Evolutionary conservation across 768 basidiomycete species (phyloP).

Genomic region (Punctularia strigosozonata): DNA sequence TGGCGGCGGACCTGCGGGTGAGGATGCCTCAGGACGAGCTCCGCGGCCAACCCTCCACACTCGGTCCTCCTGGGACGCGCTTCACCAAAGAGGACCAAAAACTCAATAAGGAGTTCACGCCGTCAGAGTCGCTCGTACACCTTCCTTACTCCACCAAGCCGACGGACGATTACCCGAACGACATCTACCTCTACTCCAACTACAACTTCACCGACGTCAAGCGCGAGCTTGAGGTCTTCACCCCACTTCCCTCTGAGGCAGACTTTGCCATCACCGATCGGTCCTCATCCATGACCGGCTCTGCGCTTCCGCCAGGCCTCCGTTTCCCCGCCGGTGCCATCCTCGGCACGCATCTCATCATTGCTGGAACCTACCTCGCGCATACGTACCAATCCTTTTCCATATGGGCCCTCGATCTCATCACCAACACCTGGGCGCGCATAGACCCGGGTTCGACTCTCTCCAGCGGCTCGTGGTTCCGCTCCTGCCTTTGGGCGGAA

Average conservation of each 20-base stretch:
- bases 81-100: constrained; percentile 37
- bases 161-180: constrained; percentile 65
- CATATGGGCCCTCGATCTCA: constrained; percentile 89
- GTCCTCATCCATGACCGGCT: constrained; percentile 70
- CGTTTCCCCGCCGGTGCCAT: constrained; percentile 94
- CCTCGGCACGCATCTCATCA: constrained; percentile 81
- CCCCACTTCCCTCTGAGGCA: constrained; percentile 62
- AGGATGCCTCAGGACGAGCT: constrained; percentile 56
- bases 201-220: constrained; percentile 97
- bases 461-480: constrained; percentile 87
- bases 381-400: constrained; percentile 92
- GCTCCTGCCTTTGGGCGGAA: constrained; percentile 79
- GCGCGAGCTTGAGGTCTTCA: constrained; percentile 87
- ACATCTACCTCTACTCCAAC: constrained; percentile 90
- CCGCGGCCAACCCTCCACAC: constrained; percentile 27
- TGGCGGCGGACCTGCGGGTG: constrained; percentile 57
- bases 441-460: constrained; percentile 85
- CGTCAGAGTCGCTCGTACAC: constrained; percentile 50
- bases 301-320: constrained; percentile 83
- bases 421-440: constrained; percentile 73
- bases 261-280: constrained; percentile 74
- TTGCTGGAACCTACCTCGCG: constrained; percentile 92
- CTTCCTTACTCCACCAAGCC: constrained; percentile 68
- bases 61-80: constrained; percentile 46
- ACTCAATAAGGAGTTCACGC: constrained; percentile 35